Percentiles rank a stretch among this genome's conserved stretches.
Evolutionary conservation across 805 yeast genomes (phyloP).

Genomic region (Lachancea sp.): DNA sequence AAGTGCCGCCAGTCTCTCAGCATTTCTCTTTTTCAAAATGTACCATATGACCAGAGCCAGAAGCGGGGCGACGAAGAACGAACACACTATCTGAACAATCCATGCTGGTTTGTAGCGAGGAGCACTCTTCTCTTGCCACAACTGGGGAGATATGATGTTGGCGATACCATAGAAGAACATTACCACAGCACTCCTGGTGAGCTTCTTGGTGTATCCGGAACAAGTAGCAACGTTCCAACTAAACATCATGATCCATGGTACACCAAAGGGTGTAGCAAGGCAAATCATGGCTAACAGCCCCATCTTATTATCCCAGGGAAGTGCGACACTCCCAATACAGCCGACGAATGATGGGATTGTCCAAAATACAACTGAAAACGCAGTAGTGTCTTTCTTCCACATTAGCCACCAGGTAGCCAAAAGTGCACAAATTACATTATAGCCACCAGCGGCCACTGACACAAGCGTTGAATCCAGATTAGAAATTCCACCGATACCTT

Average conservation of each 20-base stretch:
- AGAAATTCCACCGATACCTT: constrained; percentile 39
- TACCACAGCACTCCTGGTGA: constrained; percentile 40
- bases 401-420: constrained; percentile 34
- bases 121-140: constrained; percentile 44
- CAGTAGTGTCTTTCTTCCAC: constrained; percentile 34
- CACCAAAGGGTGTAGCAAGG: constrained; percentile 42
- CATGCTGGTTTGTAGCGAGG: constrained; percentile 45
- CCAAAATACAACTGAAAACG: constrained; percentile 36
- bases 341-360: constrained; percentile 41
- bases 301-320: constrained; percentile 40
- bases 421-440: constrained; percentile 37
- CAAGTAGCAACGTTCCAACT: constrained; percentile 34
- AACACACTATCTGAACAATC: constrained; percentile 51
- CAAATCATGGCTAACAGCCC: constrained; percentile 44
- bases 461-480: constrained; percentile 45
- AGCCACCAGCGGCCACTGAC: constrained; percentile 49
- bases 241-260: constrained; percentile 36
- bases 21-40: constrained; percentile 42
- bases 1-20: constrained; percentile 29
- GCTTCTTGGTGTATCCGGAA: constrained; percentile 47
- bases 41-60: constrained; percentile 39
- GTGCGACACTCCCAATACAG: constrained; percentile 39
- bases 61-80: constrained; percentile 42
- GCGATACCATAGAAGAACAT: constrained; percentile 44
- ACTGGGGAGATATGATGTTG: constrained; percentile 50